Conservation (phyloP, 768 basidiomycete genomes). For the Podaxis rugospora region DNA sequence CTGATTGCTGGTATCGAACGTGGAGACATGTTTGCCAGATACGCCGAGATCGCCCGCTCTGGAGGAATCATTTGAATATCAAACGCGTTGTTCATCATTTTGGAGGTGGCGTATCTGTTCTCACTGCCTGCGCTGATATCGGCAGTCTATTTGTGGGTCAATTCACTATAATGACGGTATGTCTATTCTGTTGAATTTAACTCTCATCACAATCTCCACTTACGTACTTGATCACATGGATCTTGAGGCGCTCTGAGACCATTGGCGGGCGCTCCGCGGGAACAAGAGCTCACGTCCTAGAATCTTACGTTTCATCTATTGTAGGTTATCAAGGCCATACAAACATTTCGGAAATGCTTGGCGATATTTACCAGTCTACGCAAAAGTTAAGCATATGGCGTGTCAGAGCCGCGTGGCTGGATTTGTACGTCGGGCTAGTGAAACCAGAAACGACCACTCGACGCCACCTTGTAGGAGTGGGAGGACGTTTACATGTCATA, state of each 20-base stretch:
- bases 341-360: background rate
- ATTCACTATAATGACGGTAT: background rate
- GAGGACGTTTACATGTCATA: background rate
- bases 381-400: background rate
- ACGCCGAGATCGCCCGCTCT: background rate
- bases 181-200: background rate
- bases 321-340: background rate
- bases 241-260: background rate
- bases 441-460: background rate
- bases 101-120: conserved; percentile 8
- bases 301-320: background rate
- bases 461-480: background rate
- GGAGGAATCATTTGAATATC: background rate
- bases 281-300: background rate
- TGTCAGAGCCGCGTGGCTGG: background rate
- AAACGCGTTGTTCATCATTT: conserved; percentile 5
- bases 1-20: background rate
- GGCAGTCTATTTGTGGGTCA: background rate
- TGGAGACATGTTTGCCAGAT: background rate
- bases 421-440: background rate
- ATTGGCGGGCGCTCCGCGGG: background rate
- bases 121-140: background rate
- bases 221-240: no score
- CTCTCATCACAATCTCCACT: background rate
- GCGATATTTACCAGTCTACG: background rate